A percentile compares a stretch with the other conserved stretches of the same genome.
These are phyloP conservation scores for Solanum pinnatisectum DNA, from an alignment of 257 asterid species.

Conservation along the genomic window DNA sequence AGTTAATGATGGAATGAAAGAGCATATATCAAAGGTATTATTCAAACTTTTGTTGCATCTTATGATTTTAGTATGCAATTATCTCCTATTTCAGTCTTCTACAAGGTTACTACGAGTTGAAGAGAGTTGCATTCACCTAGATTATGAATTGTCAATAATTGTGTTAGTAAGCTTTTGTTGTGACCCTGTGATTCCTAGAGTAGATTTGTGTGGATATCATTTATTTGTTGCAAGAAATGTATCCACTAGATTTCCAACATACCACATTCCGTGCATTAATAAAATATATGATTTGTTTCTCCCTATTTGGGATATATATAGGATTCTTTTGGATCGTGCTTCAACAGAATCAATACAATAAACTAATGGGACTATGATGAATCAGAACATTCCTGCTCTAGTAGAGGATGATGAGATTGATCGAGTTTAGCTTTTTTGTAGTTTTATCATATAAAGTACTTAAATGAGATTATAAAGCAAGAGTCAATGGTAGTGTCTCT, in stretches of 20 bases:
- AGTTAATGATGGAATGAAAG: slow-evolving; percentile 12
- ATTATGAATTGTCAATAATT: neutral
- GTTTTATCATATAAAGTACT: too few species aligned
- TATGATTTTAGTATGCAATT: neutral
- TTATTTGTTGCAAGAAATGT: neutral
- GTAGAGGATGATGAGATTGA: too few species aligned
- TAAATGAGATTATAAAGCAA: too few species aligned
- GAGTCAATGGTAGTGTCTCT: too few species aligned
- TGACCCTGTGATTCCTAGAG: neutral
- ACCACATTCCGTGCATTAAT: neutral
- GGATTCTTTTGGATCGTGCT: too few species aligned
- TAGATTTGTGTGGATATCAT: neutral
- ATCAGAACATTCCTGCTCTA: too few species aligned
- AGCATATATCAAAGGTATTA: slow-evolving; percentile 30
- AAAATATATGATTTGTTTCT: neutral
- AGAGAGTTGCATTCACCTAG: neutral
- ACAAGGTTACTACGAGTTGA: neutral
- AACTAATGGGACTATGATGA: too few species aligned
- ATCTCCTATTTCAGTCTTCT: neutral
- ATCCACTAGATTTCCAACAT: neutral
- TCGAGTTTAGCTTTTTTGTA: too few species aligned
- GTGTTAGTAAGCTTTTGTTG: neutral
- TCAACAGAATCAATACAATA: too few species aligned
- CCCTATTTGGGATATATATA: neutral
- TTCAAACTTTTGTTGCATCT: neutral